phyloP scores from a whole-genome alignment of 805 yeast genomes.

The Hagleromyces aurorensis region DNA sequence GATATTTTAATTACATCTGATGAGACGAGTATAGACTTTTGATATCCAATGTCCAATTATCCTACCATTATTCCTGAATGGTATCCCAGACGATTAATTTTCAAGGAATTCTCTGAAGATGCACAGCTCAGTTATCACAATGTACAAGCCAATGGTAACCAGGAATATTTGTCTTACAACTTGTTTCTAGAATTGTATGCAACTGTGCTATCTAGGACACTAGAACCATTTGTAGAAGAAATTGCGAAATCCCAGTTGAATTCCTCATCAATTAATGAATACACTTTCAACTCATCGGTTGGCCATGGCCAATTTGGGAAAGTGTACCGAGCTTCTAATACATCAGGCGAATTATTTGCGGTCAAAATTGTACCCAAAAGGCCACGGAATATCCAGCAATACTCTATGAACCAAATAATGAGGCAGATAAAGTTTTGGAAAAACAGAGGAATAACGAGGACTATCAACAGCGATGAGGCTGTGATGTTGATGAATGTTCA shows the following conservation, averaged over 20 bases:
- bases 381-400: conserved; percentile 20
- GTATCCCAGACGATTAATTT: too few relatives aligned
- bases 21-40: too few relatives aligned
- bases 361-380: conserved; percentile 26
- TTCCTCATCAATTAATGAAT: conserved; percentile 12
- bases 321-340: conserved; percentile 21
- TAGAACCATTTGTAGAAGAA: conserved; percentile 9
- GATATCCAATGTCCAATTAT: too few relatives aligned
- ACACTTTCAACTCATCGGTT: conserved; percentile 12
- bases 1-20: too few relatives aligned
- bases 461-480: conserved; percentile 20
- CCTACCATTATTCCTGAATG: too few relatives aligned
- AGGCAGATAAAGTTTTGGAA: conserved; percentile 23
- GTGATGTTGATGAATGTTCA: conserved; percentile 24
- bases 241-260: conserved; percentile 4
- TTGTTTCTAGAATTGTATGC: too few relatives aligned
- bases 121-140: too few relatives aligned
- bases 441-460: conserved; percentile 9
- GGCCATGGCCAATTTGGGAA: conserved; percentile 31
- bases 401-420: conserved; percentile 27
- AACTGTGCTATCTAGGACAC: too few relatives aligned
- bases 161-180: too few relatives aligned
- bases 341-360: conserved; percentile 16
- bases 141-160: too few relatives aligned
- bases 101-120: too few relatives aligned